Conservation (phyloP, 2,329 filamentous ascomycete species). For the Botrytis sinoallii region DNA sequence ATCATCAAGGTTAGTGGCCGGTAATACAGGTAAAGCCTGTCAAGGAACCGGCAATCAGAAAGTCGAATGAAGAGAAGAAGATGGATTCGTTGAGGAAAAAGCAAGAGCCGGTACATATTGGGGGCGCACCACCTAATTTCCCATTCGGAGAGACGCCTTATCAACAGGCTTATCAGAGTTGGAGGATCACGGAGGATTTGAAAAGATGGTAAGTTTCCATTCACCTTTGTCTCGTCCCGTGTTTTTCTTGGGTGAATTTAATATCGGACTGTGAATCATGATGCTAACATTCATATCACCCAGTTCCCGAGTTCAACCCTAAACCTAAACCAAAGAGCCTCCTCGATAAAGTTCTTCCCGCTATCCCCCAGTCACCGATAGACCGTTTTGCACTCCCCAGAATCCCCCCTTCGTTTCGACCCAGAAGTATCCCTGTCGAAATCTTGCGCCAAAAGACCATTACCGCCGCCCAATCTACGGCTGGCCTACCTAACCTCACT, state of each 20-base stretch:
- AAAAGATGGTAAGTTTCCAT: conserved; percentile 27
- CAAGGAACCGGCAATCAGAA: not conserved
- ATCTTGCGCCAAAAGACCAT: not conserved
- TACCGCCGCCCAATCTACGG: not conserved
- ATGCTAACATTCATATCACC: conserved; percentile 18
- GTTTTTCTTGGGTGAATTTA: not conserved
- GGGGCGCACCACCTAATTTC: conserved; percentile 20
- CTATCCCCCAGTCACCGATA: not conserved
- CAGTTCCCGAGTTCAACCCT: conserved; percentile 24
- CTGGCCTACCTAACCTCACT: not conserved
- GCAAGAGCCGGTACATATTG: conserved; percentile 19
- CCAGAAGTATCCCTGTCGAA: not conserved
- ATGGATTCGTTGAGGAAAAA: not conserved
- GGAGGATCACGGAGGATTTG: conserved; percentile 30
- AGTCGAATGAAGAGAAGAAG: not conserved
- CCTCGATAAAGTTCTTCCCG: not conserved
- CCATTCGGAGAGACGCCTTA: conserved; percentile 36
- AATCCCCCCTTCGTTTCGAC: conserved; percentile 22
- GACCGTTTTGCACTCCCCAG: conserved; percentile 24
- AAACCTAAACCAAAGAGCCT: not conserved
- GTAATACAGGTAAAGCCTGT: conserved; percentile 4
- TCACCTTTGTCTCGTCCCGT: no score
- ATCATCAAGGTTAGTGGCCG: conserved; percentile 24
- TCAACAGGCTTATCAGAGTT: conserved; percentile 30
- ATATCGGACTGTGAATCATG: not conserved